Base-by-base conservation (phyloP, 257 asterid species). In the Euphrasia confusa region DNA sequence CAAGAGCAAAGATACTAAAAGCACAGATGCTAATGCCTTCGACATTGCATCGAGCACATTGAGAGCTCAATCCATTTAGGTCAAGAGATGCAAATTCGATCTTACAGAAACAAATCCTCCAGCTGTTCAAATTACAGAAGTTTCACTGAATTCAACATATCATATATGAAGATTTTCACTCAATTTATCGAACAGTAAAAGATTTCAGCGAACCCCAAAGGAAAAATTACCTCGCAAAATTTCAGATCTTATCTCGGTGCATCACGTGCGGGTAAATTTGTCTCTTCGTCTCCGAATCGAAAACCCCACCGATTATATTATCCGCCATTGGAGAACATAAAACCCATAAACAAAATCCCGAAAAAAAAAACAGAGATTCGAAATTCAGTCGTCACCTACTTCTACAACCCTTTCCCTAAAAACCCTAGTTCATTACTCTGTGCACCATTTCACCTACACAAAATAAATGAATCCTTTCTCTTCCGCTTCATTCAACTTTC, bases 211-310 rank as follows among this genome's bases (percentile, higher is more conserved):
- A 74, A 32, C 4, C 70, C 54, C 18, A 67, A 56, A 66, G 27
- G 10, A 18, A 49, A 49, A n/a, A 17, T 72, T 53, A 84, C 91
- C 90, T 71, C 67, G 58, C 28, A 21, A 63, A 81, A 70, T 3
- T 64, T 72, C 75, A 85, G 90, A 89, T 89, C 94, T 82, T 78
- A 82, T 59, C 60, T 48, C 60, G 71, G 72, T 42, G 75, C 81
- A 69, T 75, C 74, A 68, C 87, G 82, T 70, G 84, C 82, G 17
- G 26, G 17, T 4, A 49, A 49, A 49, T 49, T 49, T 2, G 7
- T 15, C 55, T 14, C 55, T 15, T 14, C 27, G 17, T n/a, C 11
- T 15, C 21, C 1, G 72, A 55, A 67, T 49, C 74, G 57, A 52
- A 58, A 49, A 70, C 52, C 47, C 80, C 91, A 85, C 81, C 81